Evolutionary conservation across 768 basidiomycete genomes (phyloP).

Genomic region (Neoboletus brunneissimus): DNA sequence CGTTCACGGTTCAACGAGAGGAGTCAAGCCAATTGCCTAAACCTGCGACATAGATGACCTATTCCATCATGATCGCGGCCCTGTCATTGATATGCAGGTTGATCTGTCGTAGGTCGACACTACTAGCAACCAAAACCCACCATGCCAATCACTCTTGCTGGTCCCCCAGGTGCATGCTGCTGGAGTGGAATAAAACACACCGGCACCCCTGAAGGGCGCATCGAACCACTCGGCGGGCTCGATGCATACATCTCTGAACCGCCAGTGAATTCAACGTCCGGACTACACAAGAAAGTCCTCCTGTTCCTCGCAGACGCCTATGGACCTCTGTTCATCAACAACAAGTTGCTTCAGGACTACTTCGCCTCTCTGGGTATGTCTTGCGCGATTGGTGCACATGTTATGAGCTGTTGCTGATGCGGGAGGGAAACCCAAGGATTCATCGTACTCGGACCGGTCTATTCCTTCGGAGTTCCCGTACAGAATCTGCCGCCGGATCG

Average conservation of each 20-base stretch:
- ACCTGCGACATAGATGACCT: neutral
- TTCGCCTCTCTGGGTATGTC: constrained; percentile 53
- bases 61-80: neutral
- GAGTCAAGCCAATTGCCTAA: neutral
- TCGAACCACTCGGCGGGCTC: constrained; percentile 44
- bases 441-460: constrained; percentile 56
- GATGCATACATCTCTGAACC: constrained; percentile 57
- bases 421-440: constrained; percentile 41
- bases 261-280: constrained; percentile 15
- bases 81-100: neutral
- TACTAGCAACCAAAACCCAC: too few species aligned
- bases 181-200: constrained; percentile 47
- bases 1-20: neutral
- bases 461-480: constrained; percentile 55
- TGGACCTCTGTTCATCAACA: constrained; percentile 55
- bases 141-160: constrained; percentile 31
- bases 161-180: constrained; percentile 49
- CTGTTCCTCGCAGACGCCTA: constrained; percentile 57
- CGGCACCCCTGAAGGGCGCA: constrained; percentile 45
- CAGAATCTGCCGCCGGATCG: constrained; percentile 33
- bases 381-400: neutral
- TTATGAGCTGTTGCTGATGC: neutral
- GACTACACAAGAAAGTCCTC: constrained; percentile 41
- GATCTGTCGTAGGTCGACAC: neutral
- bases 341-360: constrained; percentile 57